Evolutionary conservation across 441 rosid species (phyloP).

Genomic region (Isatis lusitanica): DNA sequence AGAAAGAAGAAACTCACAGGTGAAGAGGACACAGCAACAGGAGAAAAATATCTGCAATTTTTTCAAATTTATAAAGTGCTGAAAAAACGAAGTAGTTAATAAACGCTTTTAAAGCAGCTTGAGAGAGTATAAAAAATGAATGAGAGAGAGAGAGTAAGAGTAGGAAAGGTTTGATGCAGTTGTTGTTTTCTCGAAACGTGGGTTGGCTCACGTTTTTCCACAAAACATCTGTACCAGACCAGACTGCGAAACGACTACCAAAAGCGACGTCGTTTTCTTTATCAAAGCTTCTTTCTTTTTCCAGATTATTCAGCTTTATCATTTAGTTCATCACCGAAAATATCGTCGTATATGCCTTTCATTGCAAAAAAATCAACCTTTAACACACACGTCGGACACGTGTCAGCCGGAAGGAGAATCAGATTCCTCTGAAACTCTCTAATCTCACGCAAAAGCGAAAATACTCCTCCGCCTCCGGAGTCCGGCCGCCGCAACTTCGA

Average conservation of each 20-base stretch:
- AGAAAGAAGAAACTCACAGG: slow-evolving; percentile 20
- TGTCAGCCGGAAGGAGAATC: slow-evolving; percentile 1
- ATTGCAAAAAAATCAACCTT: neutral
- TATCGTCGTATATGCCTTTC: neutral
- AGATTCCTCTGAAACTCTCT: slow-evolving; percentile 16
- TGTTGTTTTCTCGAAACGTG: slow-evolving; percentile 30
- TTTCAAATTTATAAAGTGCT: neutral
- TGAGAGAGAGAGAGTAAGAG: neutral
- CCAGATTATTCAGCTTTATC: neutral
- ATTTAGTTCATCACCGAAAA: neutral
- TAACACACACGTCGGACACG: slow-evolving; percentile 7
- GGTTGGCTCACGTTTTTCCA: slow-evolving; percentile 38
- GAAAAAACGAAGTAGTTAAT: slow-evolving; percentile 24
- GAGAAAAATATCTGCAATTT: slow-evolving; percentile 5
- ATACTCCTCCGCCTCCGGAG: neutral
- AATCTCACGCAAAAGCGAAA: neutral
- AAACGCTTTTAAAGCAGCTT: slow-evolving; percentile 33
- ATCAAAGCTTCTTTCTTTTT: neutral
- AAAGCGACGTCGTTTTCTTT: slow-evolving; percentile 26
- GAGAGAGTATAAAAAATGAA: slow-evolving; percentile 2
- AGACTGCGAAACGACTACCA: slow-evolving; percentile 21
- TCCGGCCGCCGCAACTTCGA: neutral
- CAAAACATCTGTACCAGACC: slow-evolving; percentile 30
- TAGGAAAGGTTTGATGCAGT: slow-evolving; percentile 1
- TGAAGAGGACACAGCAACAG: slow-evolving; percentile 20